Evolutionary conservation across 495 filamentous ascomycete species (phyloP).

Genomic region (Tuber magnatum): DNA sequence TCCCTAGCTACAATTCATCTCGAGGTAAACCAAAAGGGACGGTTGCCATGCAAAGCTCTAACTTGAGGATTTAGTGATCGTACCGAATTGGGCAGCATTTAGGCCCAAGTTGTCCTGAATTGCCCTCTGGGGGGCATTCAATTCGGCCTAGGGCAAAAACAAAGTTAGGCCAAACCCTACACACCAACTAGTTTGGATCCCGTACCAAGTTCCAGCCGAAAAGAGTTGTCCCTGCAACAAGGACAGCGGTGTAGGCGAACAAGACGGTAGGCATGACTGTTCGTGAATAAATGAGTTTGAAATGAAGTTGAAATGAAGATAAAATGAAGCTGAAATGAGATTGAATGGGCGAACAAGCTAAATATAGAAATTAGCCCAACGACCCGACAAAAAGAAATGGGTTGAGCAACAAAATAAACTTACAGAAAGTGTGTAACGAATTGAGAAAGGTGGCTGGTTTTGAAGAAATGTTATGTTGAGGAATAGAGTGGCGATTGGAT

Average conservation of each 20-base stretch:
- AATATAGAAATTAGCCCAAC: background rate
- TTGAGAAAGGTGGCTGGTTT: background rate
- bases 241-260: slow-evolving; percentile 1
- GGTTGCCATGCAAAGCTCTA: background rate
- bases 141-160: slow-evolving; percentile 60
- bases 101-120: slow-evolving; percentile 49
- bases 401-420: slow-evolving; percentile 10
- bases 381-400: slow-evolving; percentile 3
- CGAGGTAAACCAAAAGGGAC: background rate
- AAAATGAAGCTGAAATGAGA: background rate
- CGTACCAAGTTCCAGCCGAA: slow-evolving; percentile 89
- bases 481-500: background rate
- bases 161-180: slow-evolving; percentile 9
- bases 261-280: slow-evolving; percentile 1
- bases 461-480: background rate
- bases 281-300: background rate
- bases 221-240: slow-evolving; percentile 54
- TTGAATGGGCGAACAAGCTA: background rate
- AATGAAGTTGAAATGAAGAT: background rate
- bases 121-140: slow-evolving; percentile 88
- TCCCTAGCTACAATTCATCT: background rate
- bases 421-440: background rate
- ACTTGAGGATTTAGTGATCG: slow-evolving; percentile 35
- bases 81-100: slow-evolving; percentile 58
- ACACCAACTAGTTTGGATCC: background rate